Evolutionary conservation across 1,284 basidiomycete genomes (phyloP), one percentile per base, ranked within the genome.

Genomic region (Ceratobasidium sp.): DNA sequence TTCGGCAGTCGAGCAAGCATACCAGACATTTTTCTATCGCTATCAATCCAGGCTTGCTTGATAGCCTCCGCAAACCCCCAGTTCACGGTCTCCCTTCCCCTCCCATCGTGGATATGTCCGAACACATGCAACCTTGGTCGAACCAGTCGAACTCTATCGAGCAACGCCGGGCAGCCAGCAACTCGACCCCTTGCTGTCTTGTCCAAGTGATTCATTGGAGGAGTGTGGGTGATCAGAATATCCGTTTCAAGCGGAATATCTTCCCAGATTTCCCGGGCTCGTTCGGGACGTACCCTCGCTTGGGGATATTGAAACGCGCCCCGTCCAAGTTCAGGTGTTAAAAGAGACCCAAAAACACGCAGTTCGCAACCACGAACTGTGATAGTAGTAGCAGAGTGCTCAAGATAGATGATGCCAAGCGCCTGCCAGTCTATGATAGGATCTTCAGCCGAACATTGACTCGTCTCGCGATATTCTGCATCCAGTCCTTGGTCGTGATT

Each of bases 181-280:
- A 23, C 44, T 23, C 20, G 20, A 78, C 52, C 33, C 67, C 50
- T 28, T 73, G 42, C 23, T 78, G 77, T 66, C 64, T 23, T 13
- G 78, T 86, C 85, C 62, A 86, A 82, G 79, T 86, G 85, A 46
- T 74, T 77, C 20, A 80, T 73, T 0, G 86, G 86, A 17, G 87
- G 87, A 4, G 86, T 85, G 71, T 87, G 87, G 0, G 86, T 87
- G 75, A 88, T 81, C 59, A 87, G 80, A 40, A 88, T 83, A 80
- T 87, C 86, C 0, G 84, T 84, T 38, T 78, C 50, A 17, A 77
- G 76, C 1, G 84, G 84, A 42, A 85, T 82, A 50, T 71, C 38
- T 12, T 81, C 79, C 84, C 83, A 84, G 13, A 67, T 44, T 78
- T 28, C 70, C 23, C 77, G 65, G 54, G 65, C 50, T 54, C 54